Base-by-base conservation (phyloP, 2,329 filamentous ascomycete genomes). In the Penicillium polonicum region DNA sequence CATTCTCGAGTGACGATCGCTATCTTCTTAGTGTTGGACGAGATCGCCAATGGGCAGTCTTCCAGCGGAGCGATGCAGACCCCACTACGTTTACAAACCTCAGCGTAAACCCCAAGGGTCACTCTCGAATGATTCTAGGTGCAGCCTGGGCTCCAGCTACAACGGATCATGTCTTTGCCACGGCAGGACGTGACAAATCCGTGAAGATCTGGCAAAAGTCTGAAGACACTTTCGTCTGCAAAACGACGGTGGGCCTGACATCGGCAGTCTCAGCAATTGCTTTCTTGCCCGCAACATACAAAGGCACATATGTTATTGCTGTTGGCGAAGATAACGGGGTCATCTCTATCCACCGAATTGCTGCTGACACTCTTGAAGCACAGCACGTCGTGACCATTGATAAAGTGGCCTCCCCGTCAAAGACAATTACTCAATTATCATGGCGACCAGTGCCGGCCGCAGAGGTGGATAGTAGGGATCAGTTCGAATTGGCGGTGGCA, bases 11-110 rank as follows among this genome's bases (percentile, higher is more conserved):
- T 0, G 88, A 93, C 66, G 90, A 94, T 71, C 73, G 72, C 10
- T 87, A 85, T 60, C 81, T 99, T 17, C 81, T 99, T 2, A 97
- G 91, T 61, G 93, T 97, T 1, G 93, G 94, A 2, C 82, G 94
- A 59, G 94, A 99, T 74, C 82, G 94, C 13, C 91, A 96, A 74
- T 99, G 93, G 92, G 88, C 87, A 0, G 79, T 97, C 1, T 99
- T 93, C 72, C 78, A 84, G 66, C 80, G 85, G 39, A 76, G 76
- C 35, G 68, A 65, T 6, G 67, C 73, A 25, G 70, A 70, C 4
- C 52, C 60, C 17, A 71, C 69, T 6, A 71, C 70, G 15, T 97
- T 89, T 68, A 76, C 73, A 25, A 78, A 88, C 3, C 73, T 84
- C 39, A 79, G 87, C 60, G 79, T 83, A 3, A 91, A 96, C 67